These are phyloP conservation scores for Inga leiocalycina DNA, from an alignment of 306 rosid genomes.

Conservation along the genomic window DNA sequence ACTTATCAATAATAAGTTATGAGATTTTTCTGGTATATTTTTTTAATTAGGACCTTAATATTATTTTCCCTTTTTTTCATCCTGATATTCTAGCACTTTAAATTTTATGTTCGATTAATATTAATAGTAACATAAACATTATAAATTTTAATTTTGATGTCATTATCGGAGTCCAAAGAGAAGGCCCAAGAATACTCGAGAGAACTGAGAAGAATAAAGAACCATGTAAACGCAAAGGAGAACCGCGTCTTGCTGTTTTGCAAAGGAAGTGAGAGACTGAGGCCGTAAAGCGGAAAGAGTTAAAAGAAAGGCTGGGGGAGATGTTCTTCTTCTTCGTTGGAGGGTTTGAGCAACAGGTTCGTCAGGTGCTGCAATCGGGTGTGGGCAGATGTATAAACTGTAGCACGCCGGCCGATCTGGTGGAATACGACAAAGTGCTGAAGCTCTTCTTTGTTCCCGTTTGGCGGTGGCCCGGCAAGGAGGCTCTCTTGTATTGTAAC, in stretches of 20 bases:
- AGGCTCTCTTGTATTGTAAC: slow-evolving; percentile 57
- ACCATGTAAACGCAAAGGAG: not conserved
- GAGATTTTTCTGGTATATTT: too few relatives aligned
- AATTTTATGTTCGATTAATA: too few relatives aligned
- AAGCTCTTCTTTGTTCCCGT: slow-evolving; percentile 86
- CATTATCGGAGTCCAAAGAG: not conserved
- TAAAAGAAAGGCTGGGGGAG: not conserved
- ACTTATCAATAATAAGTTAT: too few relatives aligned
- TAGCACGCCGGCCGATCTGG: slow-evolving; percentile 63
- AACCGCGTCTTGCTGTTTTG: not conserved
- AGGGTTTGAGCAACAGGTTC: slow-evolving; percentile 73
- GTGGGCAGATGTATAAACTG: slow-evolving; percentile 74
- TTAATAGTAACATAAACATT: too few relatives aligned
- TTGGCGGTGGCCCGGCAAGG: slow-evolving; percentile 87
- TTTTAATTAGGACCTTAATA: too few relatives aligned
- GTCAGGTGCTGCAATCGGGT: slow-evolving; percentile 66
- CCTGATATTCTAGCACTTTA: too few relatives aligned
- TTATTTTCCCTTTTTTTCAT: too few relatives aligned
- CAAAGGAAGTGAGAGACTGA: too few relatives aligned
- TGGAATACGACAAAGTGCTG: slow-evolving; percentile 77
- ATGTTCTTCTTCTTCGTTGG: slow-evolving; percentile 91
- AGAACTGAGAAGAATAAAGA: not conserved
- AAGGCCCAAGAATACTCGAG: slow-evolving; percentile 12
- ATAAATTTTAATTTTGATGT: too few relatives aligned
- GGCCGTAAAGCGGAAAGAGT: not conserved